These are phyloP conservation scores for Ananas comosus DNA, from an alignment of 176 grass and related monocot genomes.

Conservation along the genomic window DNA sequence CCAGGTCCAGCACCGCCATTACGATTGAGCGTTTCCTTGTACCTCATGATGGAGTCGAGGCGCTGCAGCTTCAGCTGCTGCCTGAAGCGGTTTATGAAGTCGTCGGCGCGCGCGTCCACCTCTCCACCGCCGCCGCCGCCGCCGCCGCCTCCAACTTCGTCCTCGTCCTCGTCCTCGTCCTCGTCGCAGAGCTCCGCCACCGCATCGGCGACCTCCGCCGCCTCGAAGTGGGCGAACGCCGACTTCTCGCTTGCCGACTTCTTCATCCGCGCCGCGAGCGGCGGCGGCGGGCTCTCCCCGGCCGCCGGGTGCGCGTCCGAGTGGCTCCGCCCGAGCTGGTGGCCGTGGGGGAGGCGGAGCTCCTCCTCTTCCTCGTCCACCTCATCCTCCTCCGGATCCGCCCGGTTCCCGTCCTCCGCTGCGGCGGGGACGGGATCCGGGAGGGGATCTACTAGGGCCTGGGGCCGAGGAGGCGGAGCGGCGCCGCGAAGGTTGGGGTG, in stretches of 20 bases:
- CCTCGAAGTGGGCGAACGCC: constrained; percentile 59
- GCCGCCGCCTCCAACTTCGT: not conserved
- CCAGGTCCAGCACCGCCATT: constrained; percentile 9
- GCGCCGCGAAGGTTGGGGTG: not conserved
- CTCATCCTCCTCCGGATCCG: not conserved
- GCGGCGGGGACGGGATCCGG: constrained; percentile 25
- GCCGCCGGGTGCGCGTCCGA: constrained; percentile 37
- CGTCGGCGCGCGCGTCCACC: constrained; percentile 75
- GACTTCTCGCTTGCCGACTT: constrained; percentile 82
- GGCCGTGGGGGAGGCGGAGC: not conserved
- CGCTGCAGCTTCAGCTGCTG: constrained; percentile 84
- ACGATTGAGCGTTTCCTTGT: constrained; percentile 55
- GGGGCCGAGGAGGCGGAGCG: constrained; percentile 9
- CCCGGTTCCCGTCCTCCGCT: constrained; percentile 3
- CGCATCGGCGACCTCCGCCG: constrained; percentile 16
- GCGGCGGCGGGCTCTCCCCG: constrained; percentile 17
- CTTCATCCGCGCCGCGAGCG: constrained; percentile 40
- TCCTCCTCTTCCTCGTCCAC: not conserved
- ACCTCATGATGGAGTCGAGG: constrained; percentile 63
- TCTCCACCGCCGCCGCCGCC: constrained; percentile 5
- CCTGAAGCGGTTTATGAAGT: constrained; percentile 84
- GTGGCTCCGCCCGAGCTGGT: constrained; percentile 42
- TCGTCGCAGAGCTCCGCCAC: constrained; percentile 23
- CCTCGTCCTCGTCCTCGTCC: constrained; percentile 3
- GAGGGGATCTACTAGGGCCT: not conserved